Base-by-base conservation (phyloP, 2,329 filamentous ascomycete genomes). In the Aspergillus spinulosporus region DNA sequence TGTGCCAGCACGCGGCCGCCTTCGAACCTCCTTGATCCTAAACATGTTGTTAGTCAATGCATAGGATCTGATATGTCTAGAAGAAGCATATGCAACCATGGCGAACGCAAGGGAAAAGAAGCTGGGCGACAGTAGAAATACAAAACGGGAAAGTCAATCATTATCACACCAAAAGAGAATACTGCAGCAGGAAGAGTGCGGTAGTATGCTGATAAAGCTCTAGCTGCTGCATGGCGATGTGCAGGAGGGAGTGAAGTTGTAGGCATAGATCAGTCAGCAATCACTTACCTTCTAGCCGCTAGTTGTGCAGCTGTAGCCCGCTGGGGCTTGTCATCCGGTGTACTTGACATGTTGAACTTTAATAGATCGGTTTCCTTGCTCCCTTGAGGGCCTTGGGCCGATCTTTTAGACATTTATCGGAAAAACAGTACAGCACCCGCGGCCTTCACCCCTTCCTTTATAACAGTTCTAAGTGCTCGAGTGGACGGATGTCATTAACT, bases 261-360 rank as follows among this genome's bases (percentile, higher is more conserved):
- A 21, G 21, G 21, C 21, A 21, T 49, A 57, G 40, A 58, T 54
- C 57, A 47, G 60, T 54, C 59, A 63, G 49, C 54, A 61, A 59
- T 59, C 46, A 82, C 81, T 77, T 74, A 83, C 81, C 78, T 83
- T 72, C 81, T 77, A 58, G 69, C 72, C 32, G 81, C 81, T 70
- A 83, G 49, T 69, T 83, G 81, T 37, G 81, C 80, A 39, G 81
- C 80, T 29, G 80, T 83, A 36, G 81, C 81, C 69, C 75, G 76
- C 63, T 77, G 74, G 28, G 77, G 76, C 62, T 74, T 72, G 2
- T 82, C 79, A 46, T 73, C 74, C 29, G 72, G 71, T 52, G 73
- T 74, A 32, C 72, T 72, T 49, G 72, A 70, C 72, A 74, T 74
- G 9, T 69, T 69, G 57, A 71, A 71, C 28, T 64, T 62, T 53